These are phyloP conservation scores for Eucalyptus paniculata DNA, from an alignment of 345 rosid species.

Conservation along the genomic window DNA sequence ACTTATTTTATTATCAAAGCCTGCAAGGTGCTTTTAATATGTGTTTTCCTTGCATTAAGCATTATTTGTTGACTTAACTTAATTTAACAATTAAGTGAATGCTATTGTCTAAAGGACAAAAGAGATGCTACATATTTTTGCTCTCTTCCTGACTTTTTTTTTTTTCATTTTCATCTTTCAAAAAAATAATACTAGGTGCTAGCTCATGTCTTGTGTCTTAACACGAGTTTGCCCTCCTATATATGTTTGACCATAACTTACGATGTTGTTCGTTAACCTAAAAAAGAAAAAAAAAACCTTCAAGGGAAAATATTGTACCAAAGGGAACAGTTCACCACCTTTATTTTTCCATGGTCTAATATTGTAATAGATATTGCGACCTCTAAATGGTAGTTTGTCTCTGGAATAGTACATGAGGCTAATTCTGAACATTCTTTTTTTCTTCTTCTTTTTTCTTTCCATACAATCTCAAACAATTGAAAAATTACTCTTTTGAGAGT, in stretches of 20 bases:
- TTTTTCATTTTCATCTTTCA: background rate
- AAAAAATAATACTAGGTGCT: background rate
- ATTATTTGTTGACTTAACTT: background rate
- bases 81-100: background rate
- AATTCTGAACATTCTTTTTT: background rate
- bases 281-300: too few relatives aligned
- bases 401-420: background rate
- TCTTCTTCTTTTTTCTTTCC: background rate
- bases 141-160: background rate
- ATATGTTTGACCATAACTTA: background rate
- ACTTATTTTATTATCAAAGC: background rate
- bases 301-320: background rate
- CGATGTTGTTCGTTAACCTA: background rate
- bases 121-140: background rate
- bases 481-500: background rate
- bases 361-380: background rate
- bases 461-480: background rate
- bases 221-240: background rate
- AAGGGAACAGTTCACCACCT: background rate
- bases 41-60: background rate
- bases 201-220: background rate
- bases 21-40: background rate
- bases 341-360: background rate
- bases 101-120: background rate
- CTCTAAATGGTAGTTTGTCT: background rate